phyloP scores from a whole-genome alignment of 441 rosid species.

The Syzygium syzygioides region DNA sequence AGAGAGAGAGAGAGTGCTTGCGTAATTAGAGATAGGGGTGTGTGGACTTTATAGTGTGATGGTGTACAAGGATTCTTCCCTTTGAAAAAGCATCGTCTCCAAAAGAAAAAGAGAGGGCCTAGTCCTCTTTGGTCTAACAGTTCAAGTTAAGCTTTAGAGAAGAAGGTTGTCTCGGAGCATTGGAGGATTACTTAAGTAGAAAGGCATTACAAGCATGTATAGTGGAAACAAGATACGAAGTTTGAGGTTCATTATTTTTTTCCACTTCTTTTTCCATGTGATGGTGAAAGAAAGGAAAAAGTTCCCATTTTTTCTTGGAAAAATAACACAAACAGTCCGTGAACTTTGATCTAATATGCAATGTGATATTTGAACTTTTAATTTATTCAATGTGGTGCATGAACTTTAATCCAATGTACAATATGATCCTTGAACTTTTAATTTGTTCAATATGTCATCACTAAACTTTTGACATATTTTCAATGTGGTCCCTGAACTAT shows the following conservation, averaged over 20 bases:
- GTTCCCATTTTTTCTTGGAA: background rate
- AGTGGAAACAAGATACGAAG: background rate
- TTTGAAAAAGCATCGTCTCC: background rate
- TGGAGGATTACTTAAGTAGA: background rate
- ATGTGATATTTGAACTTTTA: too few relatives aligned
- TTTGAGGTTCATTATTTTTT: background rate
- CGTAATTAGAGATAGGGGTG: background rate
- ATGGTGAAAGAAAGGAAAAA: background rate
- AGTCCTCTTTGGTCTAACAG: background rate
- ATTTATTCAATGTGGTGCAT: too few relatives aligned
- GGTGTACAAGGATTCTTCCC: background rate
- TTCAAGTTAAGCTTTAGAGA: background rate
- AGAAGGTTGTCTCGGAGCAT: background rate
- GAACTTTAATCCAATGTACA: too few relatives aligned
- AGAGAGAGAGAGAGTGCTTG: background rate
- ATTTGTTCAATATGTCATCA: too few relatives aligned
- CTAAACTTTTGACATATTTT: too few relatives aligned
- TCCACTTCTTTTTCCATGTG: background rate
- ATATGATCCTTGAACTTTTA: too few relatives aligned
- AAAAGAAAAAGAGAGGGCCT: background rate
- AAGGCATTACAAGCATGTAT: background rate
- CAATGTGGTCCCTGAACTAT: too few relatives aligned
- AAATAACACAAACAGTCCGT: too few relatives aligned
- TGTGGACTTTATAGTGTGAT: background rate
- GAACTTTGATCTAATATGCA: too few relatives aligned